Evolutionary conservation across 768 basidiomycete species (phyloP), one percentile per base, ranked within the genome.

Genomic region (Amanita subjunquillea): DNA sequence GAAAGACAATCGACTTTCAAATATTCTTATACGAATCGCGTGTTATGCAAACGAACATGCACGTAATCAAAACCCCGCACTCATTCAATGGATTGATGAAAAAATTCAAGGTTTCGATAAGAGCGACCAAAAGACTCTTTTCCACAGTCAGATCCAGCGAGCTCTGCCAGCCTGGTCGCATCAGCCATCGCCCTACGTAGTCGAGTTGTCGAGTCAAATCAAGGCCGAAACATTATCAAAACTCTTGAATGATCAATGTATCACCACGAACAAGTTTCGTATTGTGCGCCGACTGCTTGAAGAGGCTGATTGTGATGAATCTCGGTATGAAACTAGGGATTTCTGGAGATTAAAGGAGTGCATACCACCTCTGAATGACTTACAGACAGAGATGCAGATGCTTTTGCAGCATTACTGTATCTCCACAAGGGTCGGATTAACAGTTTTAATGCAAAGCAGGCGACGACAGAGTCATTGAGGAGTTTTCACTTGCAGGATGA

Each of bases 281-380:
- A 63, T 90, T 20, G 86, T 85, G 23, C 78, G 82, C 29, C 77
- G 77, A 46, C 66, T 92, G n/a, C 71, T 71, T 2, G 75, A 80
- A 20, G 67, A 76, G 54, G 70, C 78, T 2, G 61, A 67, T 8
- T 73, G 77, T 44, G 64, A 69, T 12, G 64, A 68, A 50, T 63
- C 65, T 6, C 69, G 71, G 27, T 88, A 87, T 51, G 69, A 78
- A 0, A 67, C 69, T 49, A 70, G 70, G 7, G 82, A 85, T 57
- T 92, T 94, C 63, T 96, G 92, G 92, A 77, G 81, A 37, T 68
- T 95, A 61, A 91, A 91, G 62, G 80, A 82, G 22, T 84, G 77
- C 60, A 84, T 93, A 40, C 88, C 88, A 4, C 50, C 72, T 1
- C 56, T 59, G 4, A 66, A 71, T 1, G 67, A 74, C 27, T 67